Base-by-base conservation (phyloP, 1,139 yeast genomes). In the Suhomyces bribrorum region DNA sequence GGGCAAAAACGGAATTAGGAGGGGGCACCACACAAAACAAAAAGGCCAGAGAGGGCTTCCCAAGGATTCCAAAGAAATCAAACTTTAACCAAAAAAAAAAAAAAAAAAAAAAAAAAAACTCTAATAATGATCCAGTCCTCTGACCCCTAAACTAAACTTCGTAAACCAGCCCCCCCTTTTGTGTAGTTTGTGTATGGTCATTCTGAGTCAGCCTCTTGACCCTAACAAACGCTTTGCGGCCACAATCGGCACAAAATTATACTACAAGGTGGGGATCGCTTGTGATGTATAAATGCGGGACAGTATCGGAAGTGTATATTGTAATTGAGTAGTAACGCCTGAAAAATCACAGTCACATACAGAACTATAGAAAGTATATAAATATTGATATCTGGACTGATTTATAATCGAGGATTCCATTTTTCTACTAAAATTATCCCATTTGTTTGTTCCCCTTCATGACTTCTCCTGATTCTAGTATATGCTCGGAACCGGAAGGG, bases 381-480 rank as follows among this genome's bases (percentile, higher is more conserved):
- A n/a, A n/a, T n/a, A n/a, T n/a, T n/a, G n/a, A n/a, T n/a, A n/a
- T 20, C 8, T 20, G 11, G 8, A 20, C 11, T 20, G 23, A 20
- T 20, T 20, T 20, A 20, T 20, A 20, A 20, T 20, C 23, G 11
- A 20, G 23, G 11, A 20, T 20, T n/a, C n/a, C n/a, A 20, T 7
- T 20, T 20, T 20, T 8, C 23, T n/a, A 20, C 11, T 5, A 20
- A 8, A 20, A 20, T 20, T 20, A 8, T 8, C 11, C 11, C 11
- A 20, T 8, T 20, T 20, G 11, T 20, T 20, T 20, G 4, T 20
- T 20, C 11, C 23, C 23, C 8, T 14, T 26, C 26, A 36, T 36
- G 34, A 26, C 38, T n/a, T 25, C 31, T 12, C 34, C 36, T 7
- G 34, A 37, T 32, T 23, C 29, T 15, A 22, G 36, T 14, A 29